Conservation (phyloP, 2,329 filamentous ascomycete species). For the Botrytis fabae region DNA sequence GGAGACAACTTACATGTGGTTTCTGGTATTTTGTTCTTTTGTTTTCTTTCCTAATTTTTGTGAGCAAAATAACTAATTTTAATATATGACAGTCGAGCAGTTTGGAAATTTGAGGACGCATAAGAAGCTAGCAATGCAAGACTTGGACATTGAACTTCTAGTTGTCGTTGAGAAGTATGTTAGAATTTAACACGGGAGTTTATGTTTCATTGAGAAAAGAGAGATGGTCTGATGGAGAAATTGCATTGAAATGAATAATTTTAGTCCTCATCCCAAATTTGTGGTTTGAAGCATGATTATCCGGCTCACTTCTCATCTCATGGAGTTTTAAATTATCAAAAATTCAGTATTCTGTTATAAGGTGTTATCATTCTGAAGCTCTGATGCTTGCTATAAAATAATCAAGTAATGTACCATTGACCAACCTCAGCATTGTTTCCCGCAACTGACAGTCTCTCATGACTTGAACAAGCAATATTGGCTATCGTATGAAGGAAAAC, state of each 20-base stretch:
- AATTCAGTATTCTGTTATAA: neutral
- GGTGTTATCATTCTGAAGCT: neutral
- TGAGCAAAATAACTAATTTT: neutral
- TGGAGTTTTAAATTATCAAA: neutral
- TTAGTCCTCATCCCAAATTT: neutral
- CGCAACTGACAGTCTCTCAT: neutral
- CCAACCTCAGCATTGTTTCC: neutral
- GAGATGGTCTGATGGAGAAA: neutral
- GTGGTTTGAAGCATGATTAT: neutral
- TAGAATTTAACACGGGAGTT: neutral
- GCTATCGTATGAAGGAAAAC: neutral
- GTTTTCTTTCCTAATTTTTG: too few relatives aligned
- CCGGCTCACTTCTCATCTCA: neutral
- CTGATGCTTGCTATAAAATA: neutral
- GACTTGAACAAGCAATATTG: neutral
- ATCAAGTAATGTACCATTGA: neutral
- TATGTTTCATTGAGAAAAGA: neutral
- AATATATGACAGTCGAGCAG: neutral
- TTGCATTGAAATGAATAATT: neutral
- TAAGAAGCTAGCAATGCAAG: neutral
- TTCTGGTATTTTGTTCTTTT: neutral
- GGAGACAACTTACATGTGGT: neutral
- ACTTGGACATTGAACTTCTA: neutral
- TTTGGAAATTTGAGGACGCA: neutral
- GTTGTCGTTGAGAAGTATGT: neutral